A percentile compares a stretch with the other conserved stretches of the same genome.
Conservation (phyloP, 2,329 filamentous ascomycete species). For the Pyrenophora teres region DNA sequence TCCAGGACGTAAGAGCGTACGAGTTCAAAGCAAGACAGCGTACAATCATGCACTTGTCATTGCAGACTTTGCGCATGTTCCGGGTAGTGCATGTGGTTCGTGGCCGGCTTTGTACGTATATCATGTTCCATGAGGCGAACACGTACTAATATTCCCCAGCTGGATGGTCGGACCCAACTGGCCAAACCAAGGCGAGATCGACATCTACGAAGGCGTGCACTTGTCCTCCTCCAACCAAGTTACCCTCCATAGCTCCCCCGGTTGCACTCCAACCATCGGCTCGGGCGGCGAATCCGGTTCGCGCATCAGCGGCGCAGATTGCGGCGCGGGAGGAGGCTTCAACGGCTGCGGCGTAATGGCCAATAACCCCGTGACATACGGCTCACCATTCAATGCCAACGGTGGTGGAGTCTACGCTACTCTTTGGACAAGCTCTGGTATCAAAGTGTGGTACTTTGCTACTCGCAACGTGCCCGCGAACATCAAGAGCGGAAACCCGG, state of each 20-base stretch:
- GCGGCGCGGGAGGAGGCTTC: conserved; percentile 43
- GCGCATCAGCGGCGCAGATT: conserved; percentile 37
- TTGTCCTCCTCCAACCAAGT: conserved; percentile 44
- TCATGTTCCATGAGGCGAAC: neutral
- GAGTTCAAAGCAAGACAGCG: conserved; percentile 43
- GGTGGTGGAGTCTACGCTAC: conserved; percentile 53
- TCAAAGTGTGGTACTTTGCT: conserved; percentile 56
- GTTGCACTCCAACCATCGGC: conserved; percentile 41
- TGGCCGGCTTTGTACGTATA: conserved; percentile 47
- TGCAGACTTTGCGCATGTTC: conserved; percentile 48
- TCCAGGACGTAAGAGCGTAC: conserved; percentile 43
- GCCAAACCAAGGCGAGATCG: conserved; percentile 47
- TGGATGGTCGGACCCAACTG: conserved; percentile 49
- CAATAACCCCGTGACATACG: conserved; percentile 39
- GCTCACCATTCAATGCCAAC: conserved; percentile 47
- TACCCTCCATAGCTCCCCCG: conserved; percentile 45
- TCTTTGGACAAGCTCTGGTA: conserved; percentile 48
- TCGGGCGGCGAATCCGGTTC: conserved; percentile 39
- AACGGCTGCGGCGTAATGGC: conserved; percentile 41
- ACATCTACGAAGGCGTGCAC: conserved; percentile 47
- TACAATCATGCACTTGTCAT: conserved; percentile 48
- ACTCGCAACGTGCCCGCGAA: conserved; percentile 49
- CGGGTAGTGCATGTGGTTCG: conserved; percentile 44
- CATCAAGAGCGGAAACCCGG: conserved; percentile 47
- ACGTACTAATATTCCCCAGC: conserved; percentile 22